Base-by-base conservation (phyloP, 1,139 yeast species). In the Pichia terricola region DNA sequence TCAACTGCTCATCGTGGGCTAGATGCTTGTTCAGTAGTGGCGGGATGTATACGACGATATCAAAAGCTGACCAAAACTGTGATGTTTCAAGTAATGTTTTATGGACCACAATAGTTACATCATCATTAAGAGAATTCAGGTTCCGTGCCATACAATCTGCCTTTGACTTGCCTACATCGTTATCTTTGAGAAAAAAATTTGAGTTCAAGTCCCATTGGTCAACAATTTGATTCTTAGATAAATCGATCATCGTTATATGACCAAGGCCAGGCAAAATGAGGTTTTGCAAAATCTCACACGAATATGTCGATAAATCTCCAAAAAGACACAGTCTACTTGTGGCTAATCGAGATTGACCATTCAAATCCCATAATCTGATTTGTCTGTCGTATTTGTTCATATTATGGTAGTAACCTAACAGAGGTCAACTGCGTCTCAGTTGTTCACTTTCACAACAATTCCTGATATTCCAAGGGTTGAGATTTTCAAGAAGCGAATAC, bases 231-330 rank as follows among this genome's bases (percentile, higher is more conserved):
- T 8, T 8, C 33, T 8, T 8, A 30, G 33, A 30, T 8, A 11
- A 8, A 51, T 77, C 87, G 11, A 84, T 64, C 6, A 88, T 67
- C 0, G 86, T 76, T 49, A 82, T 72, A 9, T 70, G 60, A 5
- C 94, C 94, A 27, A 85, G 66, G 1, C 96, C 96, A 0, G 95
- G 89, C 32, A 91, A 67, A 3, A 85, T 77, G 49, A 89, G 65
- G 60, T 88, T 87, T 66, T 89, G 89, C 46, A 85, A 61, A 11
- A 78, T 64, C 60, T 91, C 97, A 1, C 81, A 65, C 1, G 86
- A 81, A 0, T 79, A 68, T 0, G 80, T 62, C 1, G 79, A 68
- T 10, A 79, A 80, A 41, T 80, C 78, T 6, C 38, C 38, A 5
- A 87, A 54, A 9, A 87, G 62, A 45, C 87, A 75, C 2, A 88